phyloP scores from a whole-genome alignment of 331 rosid genomes.

The Malus hybrid region DNA sequence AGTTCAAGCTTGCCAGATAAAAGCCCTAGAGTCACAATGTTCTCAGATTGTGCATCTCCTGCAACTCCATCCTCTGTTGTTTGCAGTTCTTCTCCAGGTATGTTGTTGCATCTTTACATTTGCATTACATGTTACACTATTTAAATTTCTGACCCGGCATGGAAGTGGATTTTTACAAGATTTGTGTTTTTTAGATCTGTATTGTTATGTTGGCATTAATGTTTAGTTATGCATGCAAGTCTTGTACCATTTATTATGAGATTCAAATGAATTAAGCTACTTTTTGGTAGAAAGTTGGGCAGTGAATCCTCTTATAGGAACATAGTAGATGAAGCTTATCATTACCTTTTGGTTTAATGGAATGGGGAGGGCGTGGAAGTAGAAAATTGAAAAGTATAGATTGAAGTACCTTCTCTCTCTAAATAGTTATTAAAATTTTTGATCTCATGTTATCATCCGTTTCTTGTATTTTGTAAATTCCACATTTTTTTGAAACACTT shows the following conservation, averaged over 20 bases:
- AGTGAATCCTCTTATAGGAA: neutral
- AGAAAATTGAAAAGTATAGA: neutral
- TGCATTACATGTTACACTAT: too few species aligned
- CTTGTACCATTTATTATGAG: neutral
- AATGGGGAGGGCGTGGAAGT: neutral
- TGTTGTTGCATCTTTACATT: neutral
- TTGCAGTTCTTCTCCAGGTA: slow-evolving; percentile 95
- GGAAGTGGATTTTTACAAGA: neutral
- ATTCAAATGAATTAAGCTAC: neutral
- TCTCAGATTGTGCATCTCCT: slow-evolving; percentile 79
- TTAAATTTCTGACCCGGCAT: neutral
- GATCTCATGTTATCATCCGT: neutral
- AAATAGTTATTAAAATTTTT: neutral
- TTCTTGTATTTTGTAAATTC: neutral
- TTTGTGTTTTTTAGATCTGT: neutral
- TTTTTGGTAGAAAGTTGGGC: neutral
- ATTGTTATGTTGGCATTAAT: neutral
- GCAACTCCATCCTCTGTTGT: slow-evolving; percentile 94
- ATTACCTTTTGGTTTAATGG: neutral
- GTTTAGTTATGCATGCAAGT: neutral
- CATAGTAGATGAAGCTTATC: neutral
- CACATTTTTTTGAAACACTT: neutral
- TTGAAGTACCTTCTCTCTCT: neutral
- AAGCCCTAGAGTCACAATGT: slow-evolving; percentile 53
- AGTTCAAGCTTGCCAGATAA: slow-evolving; percentile 53